Evolutionary conservation across 2,329 filamentous ascomycete genomes (phyloP).

Genomic region (Fusarium mundagurra): DNA sequence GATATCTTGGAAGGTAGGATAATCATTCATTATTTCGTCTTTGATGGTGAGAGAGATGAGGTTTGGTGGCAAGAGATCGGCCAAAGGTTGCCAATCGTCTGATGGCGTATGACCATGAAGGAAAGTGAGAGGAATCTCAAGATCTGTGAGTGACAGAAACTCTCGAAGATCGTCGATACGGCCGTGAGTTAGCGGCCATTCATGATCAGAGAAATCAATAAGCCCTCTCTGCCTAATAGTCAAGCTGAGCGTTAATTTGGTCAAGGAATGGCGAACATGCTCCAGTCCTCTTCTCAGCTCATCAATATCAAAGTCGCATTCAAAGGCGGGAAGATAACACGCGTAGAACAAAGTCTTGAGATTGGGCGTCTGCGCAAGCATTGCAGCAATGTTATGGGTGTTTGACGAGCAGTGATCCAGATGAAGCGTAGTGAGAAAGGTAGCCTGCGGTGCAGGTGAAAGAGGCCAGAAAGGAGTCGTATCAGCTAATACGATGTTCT

Average conservation of each 20-base stretch:
- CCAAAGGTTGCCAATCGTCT: neutral
- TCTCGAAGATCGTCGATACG: neutral
- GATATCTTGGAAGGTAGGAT: neutral
- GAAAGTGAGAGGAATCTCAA: neutral
- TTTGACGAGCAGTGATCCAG: neutral
- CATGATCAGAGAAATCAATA: neutral
- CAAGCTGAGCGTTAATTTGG: neutral
- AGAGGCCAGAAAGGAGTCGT: neutral
- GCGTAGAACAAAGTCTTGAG: neutral
- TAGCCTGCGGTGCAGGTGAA: fast-evolving
- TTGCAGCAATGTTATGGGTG: neutral
- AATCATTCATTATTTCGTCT: neutral
- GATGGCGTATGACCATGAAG: neutral
- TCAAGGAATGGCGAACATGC: neutral
- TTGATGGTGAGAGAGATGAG: neutral
- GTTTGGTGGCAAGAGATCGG: neutral
- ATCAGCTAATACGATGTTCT: fast-evolving
- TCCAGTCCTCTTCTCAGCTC: neutral
- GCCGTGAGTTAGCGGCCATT: neutral
- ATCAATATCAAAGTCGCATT: neutral
- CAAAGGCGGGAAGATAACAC: neutral
- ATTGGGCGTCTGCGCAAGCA: neutral
- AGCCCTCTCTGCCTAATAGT: neutral
- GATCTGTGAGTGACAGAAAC: neutral
- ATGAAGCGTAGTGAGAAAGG: neutral